A percentile compares a stretch with the other conserved stretches of the same genome.
Conservation (phyloP, 768 basidiomycete species). For the Termitomyces heimii region DNA sequence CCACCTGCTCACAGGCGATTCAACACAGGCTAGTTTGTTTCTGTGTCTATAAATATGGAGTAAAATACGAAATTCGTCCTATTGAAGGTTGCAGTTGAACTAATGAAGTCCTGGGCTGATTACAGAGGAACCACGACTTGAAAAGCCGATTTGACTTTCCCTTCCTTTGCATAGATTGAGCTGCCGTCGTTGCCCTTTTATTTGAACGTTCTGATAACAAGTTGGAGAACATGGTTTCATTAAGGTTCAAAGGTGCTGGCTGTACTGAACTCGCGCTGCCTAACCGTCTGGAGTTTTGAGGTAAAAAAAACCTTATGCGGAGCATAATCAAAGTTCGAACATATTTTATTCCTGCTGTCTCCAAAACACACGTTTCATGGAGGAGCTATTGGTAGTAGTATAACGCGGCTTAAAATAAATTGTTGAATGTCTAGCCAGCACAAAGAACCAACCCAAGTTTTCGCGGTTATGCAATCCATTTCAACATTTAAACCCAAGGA, state of each 20-base stretch:
- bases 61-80: background rate
- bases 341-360: background rate
- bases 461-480: background rate
- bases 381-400: background rate
- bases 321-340: background rate
- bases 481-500: background rate
- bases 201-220: background rate
- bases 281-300: background rate
- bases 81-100: background rate
- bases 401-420: background rate
- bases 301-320: background rate
- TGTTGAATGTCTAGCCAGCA: no score
- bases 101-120: background rate
- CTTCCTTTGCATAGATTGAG: background rate
- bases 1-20: background rate
- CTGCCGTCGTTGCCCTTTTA: background rate
- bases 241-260: background rate
- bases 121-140: background rate
- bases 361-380: background rate
- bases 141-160: no score
- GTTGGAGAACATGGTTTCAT: background rate
- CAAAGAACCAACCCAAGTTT: background rate
- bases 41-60: background rate
- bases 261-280: background rate
- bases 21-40: background rate